Evolutionary conservation across 1,284 basidiomycete genomes (phyloP).

Genomic region (Sparassis latifolia): DNA sequence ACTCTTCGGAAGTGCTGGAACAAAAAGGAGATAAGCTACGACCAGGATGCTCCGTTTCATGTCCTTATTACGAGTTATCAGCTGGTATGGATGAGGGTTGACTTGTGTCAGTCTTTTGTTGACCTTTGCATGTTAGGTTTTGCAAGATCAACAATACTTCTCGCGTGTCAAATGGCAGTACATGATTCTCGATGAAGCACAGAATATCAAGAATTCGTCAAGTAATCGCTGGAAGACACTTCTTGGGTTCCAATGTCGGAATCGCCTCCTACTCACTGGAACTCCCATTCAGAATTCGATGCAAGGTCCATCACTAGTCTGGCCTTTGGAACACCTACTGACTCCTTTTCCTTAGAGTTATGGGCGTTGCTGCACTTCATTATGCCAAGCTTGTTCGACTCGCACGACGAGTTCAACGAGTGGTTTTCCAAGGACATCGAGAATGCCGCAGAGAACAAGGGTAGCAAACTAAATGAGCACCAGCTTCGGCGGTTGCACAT

Average conservation of each 20-base stretch:
- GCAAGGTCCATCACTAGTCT: conserved; percentile 65
- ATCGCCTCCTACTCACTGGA: conserved; percentile 91
- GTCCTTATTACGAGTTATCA: conserved; percentile 98
- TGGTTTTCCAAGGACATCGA: conserved; percentile 99
- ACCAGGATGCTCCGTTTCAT: conserved; percentile 94
- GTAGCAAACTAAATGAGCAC: conserved; percentile 89
- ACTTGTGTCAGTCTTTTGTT: background rate
- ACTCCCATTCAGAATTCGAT: conserved; percentile 99
- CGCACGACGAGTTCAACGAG: conserved; percentile 98
- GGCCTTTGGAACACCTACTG: background rate
- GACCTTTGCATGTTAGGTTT: conserved; percentile 50
- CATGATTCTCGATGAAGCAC: conserved; percentile 98
- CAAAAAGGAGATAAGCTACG: conserved; percentile 94
- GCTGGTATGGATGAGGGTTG: conserved; percentile 44
- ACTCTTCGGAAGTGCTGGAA: conserved; percentile 98
- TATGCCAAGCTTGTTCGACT: conserved; percentile 99
- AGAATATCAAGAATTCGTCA: conserved; percentile 99
- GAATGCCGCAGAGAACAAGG: conserved; percentile 88
- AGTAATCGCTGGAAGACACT: conserved; percentile 98
- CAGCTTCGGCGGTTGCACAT: conserved; percentile 95
- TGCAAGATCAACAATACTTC: conserved; percentile 98
- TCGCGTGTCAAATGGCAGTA: conserved; percentile 99
- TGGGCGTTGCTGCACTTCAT: conserved; percentile 99
- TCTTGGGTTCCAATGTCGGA: conserved; percentile 93
- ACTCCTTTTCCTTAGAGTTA: conserved; percentile 59